A percentile compares a stretch with the other conserved stretches of the same genome.
Evolutionary conservation across 1,284 basidiomycete species (phyloP).

Genomic region (Marasmius tenuissimus): DNA sequence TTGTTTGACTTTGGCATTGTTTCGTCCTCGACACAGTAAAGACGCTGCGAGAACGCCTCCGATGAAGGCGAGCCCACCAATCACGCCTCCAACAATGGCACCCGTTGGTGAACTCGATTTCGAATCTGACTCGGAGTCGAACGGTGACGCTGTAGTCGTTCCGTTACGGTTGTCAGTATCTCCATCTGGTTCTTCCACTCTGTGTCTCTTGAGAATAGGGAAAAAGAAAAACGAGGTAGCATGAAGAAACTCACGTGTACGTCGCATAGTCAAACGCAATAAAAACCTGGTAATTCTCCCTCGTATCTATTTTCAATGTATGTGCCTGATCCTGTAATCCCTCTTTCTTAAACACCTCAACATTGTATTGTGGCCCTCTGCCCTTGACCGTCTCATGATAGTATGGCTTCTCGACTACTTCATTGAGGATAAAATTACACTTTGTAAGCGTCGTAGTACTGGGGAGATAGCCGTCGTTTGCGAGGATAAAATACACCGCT

Average conservation of each 20-base stretch:
- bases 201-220: background rate
- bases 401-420: background rate
- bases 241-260: background rate
- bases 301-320: background rate
- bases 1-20: too few relatives aligned
- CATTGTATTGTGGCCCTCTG: background rate
- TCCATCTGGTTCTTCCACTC: background rate
- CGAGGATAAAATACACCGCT: background rate
- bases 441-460: background rate
- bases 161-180: background rate
- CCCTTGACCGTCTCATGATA: background rate
- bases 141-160: background rate
- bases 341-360: background rate
- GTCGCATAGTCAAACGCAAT: background rate
- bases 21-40: background rate
- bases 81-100: background rate
- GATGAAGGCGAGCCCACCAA: background rate
- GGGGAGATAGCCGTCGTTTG: background rate
- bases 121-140: background rate
- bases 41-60: background rate
- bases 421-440: background rate
- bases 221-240: too few relatives aligned
- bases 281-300: background rate
- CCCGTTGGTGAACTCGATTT: background rate
- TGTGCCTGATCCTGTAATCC: background rate